These are phyloP conservation scores for Penicillium sp. DNA, from an alignment of 2,329 filamentous ascomycete genomes.

Conservation along the genomic window DNA sequence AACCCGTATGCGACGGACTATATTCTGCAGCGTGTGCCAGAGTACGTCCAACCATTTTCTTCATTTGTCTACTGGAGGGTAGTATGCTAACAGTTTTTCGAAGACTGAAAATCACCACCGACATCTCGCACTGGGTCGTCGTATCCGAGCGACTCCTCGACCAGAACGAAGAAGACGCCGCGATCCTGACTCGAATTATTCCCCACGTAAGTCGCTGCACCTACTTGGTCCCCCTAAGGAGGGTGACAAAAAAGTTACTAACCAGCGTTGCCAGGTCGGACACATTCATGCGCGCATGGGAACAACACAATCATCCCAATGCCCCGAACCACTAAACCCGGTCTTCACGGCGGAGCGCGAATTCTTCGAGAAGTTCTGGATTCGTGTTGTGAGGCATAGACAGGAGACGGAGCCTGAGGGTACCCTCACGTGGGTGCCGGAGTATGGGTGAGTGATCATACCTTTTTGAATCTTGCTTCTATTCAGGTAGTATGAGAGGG, in stretches of 20 bases:
- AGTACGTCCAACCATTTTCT: conserved; percentile 24
- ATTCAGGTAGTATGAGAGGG: not conserved
- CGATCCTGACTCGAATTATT: conserved; percentile 29
- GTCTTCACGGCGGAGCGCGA: conserved; percentile 34
- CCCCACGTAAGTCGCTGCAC: conserved; percentile 29
- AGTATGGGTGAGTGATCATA: conserved; percentile 17
- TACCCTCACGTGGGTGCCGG: conserved; percentile 20
- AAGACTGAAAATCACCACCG: conserved; percentile 29
- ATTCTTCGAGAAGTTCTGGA: conserved; percentile 39
- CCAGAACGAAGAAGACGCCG: conserved; percentile 24
- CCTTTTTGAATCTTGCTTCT: not conserved
- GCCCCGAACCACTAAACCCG: conserved; percentile 39
- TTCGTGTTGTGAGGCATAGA: conserved; percentile 19
- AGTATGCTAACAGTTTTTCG: not conserved
- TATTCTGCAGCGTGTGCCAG: conserved; percentile 37
- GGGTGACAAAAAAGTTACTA: no score
- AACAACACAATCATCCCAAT: conserved; percentile 45
- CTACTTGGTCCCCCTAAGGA: no score
- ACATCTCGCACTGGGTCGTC: conserved; percentile 32
- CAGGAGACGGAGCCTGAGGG: conserved; percentile 2
- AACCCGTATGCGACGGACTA: conserved; percentile 35
- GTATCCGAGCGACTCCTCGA: conserved; percentile 28
- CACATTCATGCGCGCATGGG: conserved; percentile 44
- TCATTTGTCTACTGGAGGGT: not conserved
- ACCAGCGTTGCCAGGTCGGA: conserved; percentile 32